Evolutionary conservation across 1,139 yeast species (phyloP).

Genomic region (Hemisphaericaspora lyxosophila): DNA sequence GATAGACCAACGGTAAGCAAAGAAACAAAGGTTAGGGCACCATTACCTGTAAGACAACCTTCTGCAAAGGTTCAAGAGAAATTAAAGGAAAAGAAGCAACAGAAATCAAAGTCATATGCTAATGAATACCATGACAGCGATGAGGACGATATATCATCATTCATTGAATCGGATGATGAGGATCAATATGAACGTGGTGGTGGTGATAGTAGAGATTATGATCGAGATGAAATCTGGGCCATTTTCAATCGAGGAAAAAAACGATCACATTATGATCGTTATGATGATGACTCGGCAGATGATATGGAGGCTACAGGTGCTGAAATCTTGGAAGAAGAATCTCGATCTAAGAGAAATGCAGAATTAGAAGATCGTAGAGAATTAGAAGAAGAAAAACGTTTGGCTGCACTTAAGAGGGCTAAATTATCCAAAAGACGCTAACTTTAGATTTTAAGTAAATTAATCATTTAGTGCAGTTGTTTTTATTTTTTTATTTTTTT

Average conservation of each 20-base stretch:
- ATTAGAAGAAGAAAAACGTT: slow-evolving; percentile 53
- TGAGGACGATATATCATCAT: slow-evolving; percentile 45
- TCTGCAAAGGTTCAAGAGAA: slow-evolving; percentile 27
- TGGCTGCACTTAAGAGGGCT: slow-evolving; percentile 33
- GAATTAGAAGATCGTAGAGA: slow-evolving; percentile 66
- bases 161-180: slow-evolving; percentile 61
- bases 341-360: slow-evolving; percentile 58
- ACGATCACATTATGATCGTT: slow-evolving; percentile 41
- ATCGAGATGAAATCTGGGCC: slow-evolving; percentile 86
- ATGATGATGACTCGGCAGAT: slow-evolving; percentile 59
- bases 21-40: slow-evolving; percentile 9
- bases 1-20: neutral
- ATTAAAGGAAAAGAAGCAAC: slow-evolving; percentile 19
- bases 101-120: slow-evolving; percentile 3
- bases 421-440: slow-evolving; percentile 15
- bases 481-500: neutral
- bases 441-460: too few relatives aligned
- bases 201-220: slow-evolving; percentile 45
- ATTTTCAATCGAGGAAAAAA: slow-evolving; percentile 69
- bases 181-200: slow-evolving; percentile 26
- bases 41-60: slow-evolving; percentile 20
- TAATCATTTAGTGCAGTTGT: too few relatives aligned
- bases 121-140: slow-evolving; percentile 15
- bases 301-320: slow-evolving; percentile 96
- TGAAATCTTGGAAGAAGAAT: slow-evolving; percentile 82